Percentiles rank a stretch among this genome's conserved stretches.
These are phyloP conservation scores for Pulveroboletus sp. DNA, from an alignment of 768 basidiomycete genomes.

Conservation along the genomic window DNA sequence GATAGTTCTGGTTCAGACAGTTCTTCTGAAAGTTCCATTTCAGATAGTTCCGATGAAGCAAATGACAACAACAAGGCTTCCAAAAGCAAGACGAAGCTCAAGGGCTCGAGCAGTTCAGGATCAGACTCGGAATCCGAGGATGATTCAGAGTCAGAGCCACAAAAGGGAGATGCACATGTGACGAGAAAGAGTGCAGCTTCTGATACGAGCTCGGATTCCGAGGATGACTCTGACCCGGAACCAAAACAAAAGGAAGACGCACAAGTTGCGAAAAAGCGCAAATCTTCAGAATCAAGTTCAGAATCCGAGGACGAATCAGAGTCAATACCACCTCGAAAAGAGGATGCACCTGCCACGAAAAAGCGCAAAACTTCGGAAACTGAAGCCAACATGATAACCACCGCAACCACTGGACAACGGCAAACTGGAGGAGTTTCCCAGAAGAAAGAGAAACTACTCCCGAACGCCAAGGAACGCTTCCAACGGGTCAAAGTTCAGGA, in stretches of 20 bases:
- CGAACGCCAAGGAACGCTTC: constrained; percentile 64
- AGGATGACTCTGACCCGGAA: not conserved
- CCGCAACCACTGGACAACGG: constrained; percentile 28
- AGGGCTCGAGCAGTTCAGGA: constrained; percentile 2
- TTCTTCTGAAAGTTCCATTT: constrained; percentile 11
- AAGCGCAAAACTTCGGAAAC: constrained; percentile 55
- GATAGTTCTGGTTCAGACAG: constrained; percentile 17
- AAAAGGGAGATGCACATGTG: too few species aligned
- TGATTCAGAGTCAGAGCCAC: not conserved
- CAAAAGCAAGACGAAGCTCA: not conserved
- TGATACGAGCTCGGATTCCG: not conserved
- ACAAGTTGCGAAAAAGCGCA: constrained; percentile 40
- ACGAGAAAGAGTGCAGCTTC: constrained; percentile 4
- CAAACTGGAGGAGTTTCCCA: not conserved
- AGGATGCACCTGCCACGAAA: constrained; percentile 42
- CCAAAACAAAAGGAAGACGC: constrained; percentile 4
- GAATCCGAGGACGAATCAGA: constrained; percentile 21
- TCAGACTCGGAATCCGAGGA: constrained; percentile 20
- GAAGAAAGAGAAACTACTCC: constrained; percentile 23
- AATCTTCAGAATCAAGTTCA: constrained; percentile 18
- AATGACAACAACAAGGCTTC: not conserved
- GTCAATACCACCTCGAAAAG: not conserved
- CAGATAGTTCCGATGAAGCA: constrained; percentile 14
- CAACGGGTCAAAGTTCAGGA: constrained; percentile 69
- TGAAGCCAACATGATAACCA: constrained; percentile 47